phyloP scores from a whole-genome alignment of 2,329 filamentous ascomycete genomes.

The Diaporthe citriasiana region DNA sequence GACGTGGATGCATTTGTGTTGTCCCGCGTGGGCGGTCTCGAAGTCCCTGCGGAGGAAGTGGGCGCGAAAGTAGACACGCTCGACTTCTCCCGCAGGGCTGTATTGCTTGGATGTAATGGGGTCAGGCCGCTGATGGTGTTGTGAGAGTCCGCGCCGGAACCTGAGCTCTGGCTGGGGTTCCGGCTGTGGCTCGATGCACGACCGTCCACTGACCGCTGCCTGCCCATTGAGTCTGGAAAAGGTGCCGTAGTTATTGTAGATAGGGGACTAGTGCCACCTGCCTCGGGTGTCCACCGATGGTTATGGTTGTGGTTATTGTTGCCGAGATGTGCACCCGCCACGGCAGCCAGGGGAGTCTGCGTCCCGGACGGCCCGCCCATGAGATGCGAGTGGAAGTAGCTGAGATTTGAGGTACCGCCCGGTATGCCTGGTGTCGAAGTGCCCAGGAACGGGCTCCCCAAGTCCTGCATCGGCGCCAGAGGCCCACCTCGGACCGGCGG shows the following conservation, averaged over 20 bases:
- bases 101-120: constrained; percentile 41
- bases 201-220: constrained; percentile 33
- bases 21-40: constrained; percentile 71
- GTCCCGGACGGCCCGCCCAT: constrained; percentile 79
- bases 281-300: constrained; percentile 60
- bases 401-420: constrained; percentile 81
- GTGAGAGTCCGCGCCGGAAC: constrained; percentile 59
- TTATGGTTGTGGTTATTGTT: constrained; percentile 51
- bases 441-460: constrained; percentile 70
- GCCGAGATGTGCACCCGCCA: constrained; percentile 78
- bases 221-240: constrained; percentile 19
- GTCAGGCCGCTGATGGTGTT: constrained; percentile 41
- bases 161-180: constrained; percentile 62
- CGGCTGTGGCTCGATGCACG: constrained; percentile 56
- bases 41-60: constrained; percentile 63
- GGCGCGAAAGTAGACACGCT: constrained; percentile 74
- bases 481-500: constrained; percentile 19
- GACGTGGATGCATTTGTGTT: constrained; percentile 50
- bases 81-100: constrained; percentile 67
- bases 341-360: constrained; percentile 83
- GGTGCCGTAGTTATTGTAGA: constrained; percentile 45
- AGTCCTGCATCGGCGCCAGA: constrained; percentile 52
- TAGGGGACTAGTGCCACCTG: constrained; percentile 44
- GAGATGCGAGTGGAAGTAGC: constrained; percentile 86
- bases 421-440: constrained; percentile 74